These are phyloP conservation scores for Serpula lacrymans DNA, from an alignment of 768 basidiomycete genomes.

Conservation along the genomic window DNA sequence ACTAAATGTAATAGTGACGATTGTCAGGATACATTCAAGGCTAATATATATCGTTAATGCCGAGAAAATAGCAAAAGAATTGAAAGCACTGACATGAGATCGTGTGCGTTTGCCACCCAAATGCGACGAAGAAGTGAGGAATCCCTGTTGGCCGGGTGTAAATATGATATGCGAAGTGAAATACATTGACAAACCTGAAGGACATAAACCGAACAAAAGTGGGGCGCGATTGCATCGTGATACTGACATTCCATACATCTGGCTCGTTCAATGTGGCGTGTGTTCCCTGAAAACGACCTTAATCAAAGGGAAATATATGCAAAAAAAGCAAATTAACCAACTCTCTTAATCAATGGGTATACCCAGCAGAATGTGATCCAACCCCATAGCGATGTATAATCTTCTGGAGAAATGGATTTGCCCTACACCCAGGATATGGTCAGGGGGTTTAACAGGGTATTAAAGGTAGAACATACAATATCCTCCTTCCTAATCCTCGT, in stretches of 20 bases:
- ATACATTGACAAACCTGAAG: too few species aligned
- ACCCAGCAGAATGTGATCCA: constrained; percentile 20
- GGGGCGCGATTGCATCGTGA: constrained; percentile 17
- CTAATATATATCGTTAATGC: not conserved
- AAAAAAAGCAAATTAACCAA: too few species aligned
- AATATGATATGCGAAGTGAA: too few species aligned
- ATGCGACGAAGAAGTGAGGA: constrained; percentile 31
- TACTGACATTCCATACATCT: constrained; percentile 23
- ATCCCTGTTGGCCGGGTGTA: too few species aligned
- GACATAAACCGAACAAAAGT: too few species aligned
- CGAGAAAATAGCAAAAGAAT: too few species aligned
- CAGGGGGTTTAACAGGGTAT: too few species aligned
- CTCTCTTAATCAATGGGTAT: constrained; percentile 12
- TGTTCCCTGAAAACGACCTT: constrained; percentile 46
- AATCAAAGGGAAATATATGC: too few species aligned
- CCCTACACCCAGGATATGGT: too few species aligned
- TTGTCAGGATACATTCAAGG: constrained; percentile 41
- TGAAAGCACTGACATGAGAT: constrained; percentile 23
- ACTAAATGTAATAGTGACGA: constrained; percentile 41
- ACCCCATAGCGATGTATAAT: constrained; percentile 21
- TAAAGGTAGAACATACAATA: constrained; percentile 50
- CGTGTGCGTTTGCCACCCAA: constrained; percentile 37
- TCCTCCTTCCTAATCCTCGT: constrained; percentile 42
- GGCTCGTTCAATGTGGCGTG: constrained; percentile 21
- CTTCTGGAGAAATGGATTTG: constrained; percentile 25